A percentile compares a stretch with the other conserved stretches of the same genome.
Evolutionary conservation across 2,329 filamentous ascomycete species (phyloP).

Genomic region (Colletotrichum kahawae): DNA sequence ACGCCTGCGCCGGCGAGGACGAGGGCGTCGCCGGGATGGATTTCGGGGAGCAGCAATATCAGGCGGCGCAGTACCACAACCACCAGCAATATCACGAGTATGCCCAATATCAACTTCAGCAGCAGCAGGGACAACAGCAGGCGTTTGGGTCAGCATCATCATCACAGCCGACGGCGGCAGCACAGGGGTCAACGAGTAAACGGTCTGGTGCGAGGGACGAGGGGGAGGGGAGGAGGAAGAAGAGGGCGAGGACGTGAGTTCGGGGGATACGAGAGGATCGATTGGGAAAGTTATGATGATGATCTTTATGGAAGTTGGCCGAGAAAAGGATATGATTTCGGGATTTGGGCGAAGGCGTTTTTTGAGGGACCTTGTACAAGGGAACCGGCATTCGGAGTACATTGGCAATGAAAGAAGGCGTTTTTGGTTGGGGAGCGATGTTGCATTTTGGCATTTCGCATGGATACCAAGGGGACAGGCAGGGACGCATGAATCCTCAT

Average conservation of each 20-base stretch:
- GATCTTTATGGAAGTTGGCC: neutral
- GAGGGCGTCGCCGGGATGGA: constrained; percentile 47
- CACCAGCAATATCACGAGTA: neutral
- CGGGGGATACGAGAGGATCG: neutral
- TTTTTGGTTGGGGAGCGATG: neutral
- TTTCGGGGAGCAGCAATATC: constrained; percentile 27
- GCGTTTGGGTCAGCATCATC: neutral
- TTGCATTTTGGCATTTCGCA: neutral
- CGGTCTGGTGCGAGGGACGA: neutral
- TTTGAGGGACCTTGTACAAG: neutral
- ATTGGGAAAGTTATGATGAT: neutral
- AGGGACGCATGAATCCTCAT: neutral
- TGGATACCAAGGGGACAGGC: neutral
- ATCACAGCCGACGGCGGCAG: neutral
- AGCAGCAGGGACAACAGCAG: neutral
- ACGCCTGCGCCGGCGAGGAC: constrained; percentile 45
- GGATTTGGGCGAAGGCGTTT: constrained; percentile 9
- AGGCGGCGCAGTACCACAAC: neutral
- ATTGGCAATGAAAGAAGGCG: neutral
- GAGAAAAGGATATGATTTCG: neutral
- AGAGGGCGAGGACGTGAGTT: constrained; percentile 13
- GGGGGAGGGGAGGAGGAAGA: neutral
- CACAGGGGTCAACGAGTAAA: neutral
- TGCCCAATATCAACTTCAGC: neutral
- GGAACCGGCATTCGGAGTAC: neutral